phyloP scores from a whole-genome alignment of 441 rosid genomes.

The Rhodomyrtus psidioides region DNA sequence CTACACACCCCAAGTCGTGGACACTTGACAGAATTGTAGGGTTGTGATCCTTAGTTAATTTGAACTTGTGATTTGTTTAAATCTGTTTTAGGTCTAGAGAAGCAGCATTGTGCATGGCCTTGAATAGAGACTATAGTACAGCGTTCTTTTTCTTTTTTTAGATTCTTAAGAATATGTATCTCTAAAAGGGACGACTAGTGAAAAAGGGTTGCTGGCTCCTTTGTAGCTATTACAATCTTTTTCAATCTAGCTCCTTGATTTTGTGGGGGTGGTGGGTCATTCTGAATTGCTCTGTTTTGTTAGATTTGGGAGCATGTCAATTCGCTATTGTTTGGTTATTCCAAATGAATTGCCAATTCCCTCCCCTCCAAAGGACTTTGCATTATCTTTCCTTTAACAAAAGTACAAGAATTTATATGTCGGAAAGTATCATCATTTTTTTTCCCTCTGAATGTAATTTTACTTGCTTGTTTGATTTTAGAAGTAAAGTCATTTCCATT shows the following conservation, averaged over 20 bases:
- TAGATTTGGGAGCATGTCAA: neutral
- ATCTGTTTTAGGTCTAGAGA: neutral
- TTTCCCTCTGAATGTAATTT: neutral
- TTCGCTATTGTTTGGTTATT: neutral
- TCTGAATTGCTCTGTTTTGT: neutral
- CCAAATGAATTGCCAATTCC: neutral
- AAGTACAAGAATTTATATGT: no score
- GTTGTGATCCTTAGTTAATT: neutral
- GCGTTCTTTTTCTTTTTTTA: neutral
- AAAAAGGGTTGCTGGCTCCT: neutral
- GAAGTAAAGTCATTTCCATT: neutral
- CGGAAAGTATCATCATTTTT: neutral
- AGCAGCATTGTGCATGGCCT: neutral
- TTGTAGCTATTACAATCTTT: neutral
- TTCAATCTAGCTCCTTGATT: neutral
- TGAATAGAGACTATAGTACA: neutral
- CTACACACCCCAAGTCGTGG: neutral
- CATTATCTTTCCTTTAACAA: no score
- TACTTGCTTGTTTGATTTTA: neutral
- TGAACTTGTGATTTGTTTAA: neutral
- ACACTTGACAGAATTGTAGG: neutral
- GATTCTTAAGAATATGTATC: neutral
- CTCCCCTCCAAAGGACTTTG: no score
- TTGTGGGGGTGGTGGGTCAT: neutral
- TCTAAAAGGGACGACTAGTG: neutral